A percentile compares a stretch with the other conserved stretches of the same genome.
These are phyloP conservation scores for Mucor circinelloides DNA, from an alignment of 371 early-diverging fungal species.

Conservation along the genomic window DNA sequence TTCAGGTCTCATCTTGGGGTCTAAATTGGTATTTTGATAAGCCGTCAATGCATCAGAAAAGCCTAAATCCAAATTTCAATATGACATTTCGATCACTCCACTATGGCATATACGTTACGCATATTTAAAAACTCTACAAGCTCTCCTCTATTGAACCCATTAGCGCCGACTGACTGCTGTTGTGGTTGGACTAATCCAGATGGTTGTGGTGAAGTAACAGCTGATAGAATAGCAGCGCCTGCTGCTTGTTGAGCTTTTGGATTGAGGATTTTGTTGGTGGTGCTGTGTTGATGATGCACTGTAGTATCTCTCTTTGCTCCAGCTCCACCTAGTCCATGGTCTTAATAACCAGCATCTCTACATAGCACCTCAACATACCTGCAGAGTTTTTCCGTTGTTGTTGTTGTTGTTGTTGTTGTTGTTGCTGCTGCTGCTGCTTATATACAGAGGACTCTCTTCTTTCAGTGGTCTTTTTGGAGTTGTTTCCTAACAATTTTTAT, in stretches of 20 bases:
- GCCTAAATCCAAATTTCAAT: slow-evolving; percentile 6
- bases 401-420: slow-evolving; percentile 15
- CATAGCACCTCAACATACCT: slow-evolving; percentile 1
- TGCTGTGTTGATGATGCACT: slow-evolving; percentile 4
- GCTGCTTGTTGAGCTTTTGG: slow-evolving; percentile 27
- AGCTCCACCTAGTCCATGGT: not conserved
- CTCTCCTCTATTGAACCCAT: slow-evolving; percentile 27
- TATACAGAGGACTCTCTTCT: slow-evolving; percentile 15
- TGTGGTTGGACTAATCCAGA: slow-evolving; percentile 10
- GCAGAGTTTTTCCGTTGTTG: slow-evolving; percentile 27
- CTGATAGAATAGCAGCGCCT: slow-evolving; percentile 32
- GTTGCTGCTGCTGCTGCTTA: slow-evolving; percentile 20
- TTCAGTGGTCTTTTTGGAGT: slow-evolving; percentile 22
- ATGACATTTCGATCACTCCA: not conserved
- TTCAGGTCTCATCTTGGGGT: slow-evolving; percentile 27
- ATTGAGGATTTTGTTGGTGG: slow-evolving; percentile 2
- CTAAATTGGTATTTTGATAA: slow-evolving; percentile 35
- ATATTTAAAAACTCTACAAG: slow-evolving; percentile 29
- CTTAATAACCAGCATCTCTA: not conserved
- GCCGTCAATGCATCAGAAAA: slow-evolving; percentile 32
- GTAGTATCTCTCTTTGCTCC: not conserved
- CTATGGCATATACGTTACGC: slow-evolving; percentile 15
- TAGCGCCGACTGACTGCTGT: slow-evolving; percentile 1
- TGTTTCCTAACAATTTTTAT: slow-evolving; percentile 7
- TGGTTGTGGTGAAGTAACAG: slow-evolving; percentile 25